Evolutionary conservation across 805 yeast species (phyloP), one percentile per base, ranked within the genome.

Genomic region (Lipomyces japonicus): DNA sequence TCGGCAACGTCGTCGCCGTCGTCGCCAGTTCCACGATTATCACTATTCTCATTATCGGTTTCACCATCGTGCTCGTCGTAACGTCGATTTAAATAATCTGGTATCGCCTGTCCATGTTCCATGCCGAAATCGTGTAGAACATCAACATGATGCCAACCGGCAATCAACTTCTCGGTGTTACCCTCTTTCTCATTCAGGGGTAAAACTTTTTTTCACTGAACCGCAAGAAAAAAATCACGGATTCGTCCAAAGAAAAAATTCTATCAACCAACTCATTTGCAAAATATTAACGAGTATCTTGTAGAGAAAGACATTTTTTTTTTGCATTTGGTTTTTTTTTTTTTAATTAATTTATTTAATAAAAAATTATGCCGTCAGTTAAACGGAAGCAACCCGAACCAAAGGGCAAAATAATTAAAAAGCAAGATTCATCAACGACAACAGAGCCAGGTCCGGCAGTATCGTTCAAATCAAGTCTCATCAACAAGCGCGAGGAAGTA

Each of bases 321-420:
- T n/a, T n/a, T n/a, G n/a, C n/a, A 7, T 28, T 28, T 28, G 12
- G 12, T 28, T 28, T 28, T 28, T 28, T 28, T 28, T 28, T 28
- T 28, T 28, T 28, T 28, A 7, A 7, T 12, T 12, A 7, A n/a
- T n/a, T n/a, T n/a, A n/a, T n/a, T n/a, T n/a, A n/a, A 28, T 12
- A 23, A 16, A 18, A 16, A 4, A 42, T 4, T 5, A 48, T 48
- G 48, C 45, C 49, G 26, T 36, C 48, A 5, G 43, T 49, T 9
- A 49, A 49, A 25, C 48, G 53, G 39, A 49, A 43, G 22, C 48
- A 35, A n/a, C 14, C 34, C 5, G 48, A 28, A 35, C 30, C 49
- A 6, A 12, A 45, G 1, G 22, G 43, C 2, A 28, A 34, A 9
- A 6, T 12, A 39, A 7, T 6, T 4, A 23, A 4, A n/a, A 23